A percentile compares a stretch with the other conserved stretches of the same genome.
These are phyloP conservation scores for Cutaneotrichosporon dermatis DNA, from an alignment of 1,284 basidiomycete genomes.

Conservation along the genomic window DNA sequence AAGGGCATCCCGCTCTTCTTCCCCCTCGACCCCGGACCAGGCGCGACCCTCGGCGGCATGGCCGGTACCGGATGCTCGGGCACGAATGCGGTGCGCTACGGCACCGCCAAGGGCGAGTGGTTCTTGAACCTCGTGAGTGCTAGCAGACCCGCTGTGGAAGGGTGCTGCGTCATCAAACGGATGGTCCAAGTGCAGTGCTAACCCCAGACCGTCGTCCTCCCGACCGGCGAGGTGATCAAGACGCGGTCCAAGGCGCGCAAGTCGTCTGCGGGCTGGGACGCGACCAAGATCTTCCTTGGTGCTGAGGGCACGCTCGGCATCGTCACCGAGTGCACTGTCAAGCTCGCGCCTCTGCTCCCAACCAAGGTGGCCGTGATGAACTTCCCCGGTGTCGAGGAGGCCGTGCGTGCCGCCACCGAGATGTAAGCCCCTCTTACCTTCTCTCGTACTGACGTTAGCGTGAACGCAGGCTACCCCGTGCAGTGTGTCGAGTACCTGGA, in stretches of 20 bases:
- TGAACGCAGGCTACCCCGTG: slow-evolving; percentile 20
- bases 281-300: slow-evolving; percentile 90
- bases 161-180: too few species aligned
- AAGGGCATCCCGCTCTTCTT: slow-evolving; percentile 79
- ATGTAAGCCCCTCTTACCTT: slow-evolving; percentile 33
- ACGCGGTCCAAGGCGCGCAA: slow-evolving; percentile 79
- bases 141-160: too few species aligned
- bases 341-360: slow-evolving; percentile 71
- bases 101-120: slow-evolving; percentile 78
- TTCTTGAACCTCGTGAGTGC: slow-evolving; percentile 67
- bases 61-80: slow-evolving; percentile 63
- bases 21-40: slow-evolving; percentile 68
- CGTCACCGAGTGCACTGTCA: slow-evolving; percentile 81
- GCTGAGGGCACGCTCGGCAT: slow-evolving; percentile 93
- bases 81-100: slow-evolving; percentile 85
- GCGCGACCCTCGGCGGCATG: slow-evolving; percentile 89
- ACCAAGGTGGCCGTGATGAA: slow-evolving; percentile 56
- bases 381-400: slow-evolving; percentile 53
- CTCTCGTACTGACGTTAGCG: slow-evolving; percentile 2
- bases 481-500: slow-evolving; percentile 77
- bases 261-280: slow-evolving; percentile 85
- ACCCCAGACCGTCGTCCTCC: slow-evolving; percentile 74
- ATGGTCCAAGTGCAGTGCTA: not conserved
- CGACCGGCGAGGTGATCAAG: slow-evolving; percentile 88
- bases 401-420: slow-evolving; percentile 61